Conservation (phyloP, 139 green algal genomes). For the Chlamydomonas eustigma region DNA sequence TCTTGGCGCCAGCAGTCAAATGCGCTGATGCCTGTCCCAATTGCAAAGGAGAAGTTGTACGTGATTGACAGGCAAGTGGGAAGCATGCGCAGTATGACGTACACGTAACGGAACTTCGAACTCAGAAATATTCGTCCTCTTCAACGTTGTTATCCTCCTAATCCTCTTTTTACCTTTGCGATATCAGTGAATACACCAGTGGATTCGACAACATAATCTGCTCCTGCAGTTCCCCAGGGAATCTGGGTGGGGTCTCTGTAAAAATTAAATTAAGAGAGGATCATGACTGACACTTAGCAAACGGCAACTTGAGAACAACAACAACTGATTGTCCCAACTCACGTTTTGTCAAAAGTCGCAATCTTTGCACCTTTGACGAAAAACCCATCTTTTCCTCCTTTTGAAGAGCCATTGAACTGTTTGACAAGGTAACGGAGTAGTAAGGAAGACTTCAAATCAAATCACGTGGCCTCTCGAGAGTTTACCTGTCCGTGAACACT, state of each 20-base stretch:
- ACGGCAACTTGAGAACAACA: not conserved
- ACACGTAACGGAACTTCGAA: no score
- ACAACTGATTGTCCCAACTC: conserved; percentile 13
- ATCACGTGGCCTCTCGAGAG: not conserved
- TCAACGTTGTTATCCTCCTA: no score
- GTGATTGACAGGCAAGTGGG: not conserved
- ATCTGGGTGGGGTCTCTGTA: conserved; percentile 80
- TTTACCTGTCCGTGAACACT: conserved; percentile 58
- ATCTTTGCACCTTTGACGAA: conserved; percentile 69
- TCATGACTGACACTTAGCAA: no score
- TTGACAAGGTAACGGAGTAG: not conserved
- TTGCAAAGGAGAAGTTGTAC: not conserved
- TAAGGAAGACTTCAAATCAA: not conserved
- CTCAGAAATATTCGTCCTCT: no score
- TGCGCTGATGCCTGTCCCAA: conserved; percentile 56
- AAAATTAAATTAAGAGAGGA: no score
- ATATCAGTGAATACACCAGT: conserved; percentile 93
- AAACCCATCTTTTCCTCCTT: conserved; percentile 42
- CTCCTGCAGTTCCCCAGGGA: conserved; percentile 71
- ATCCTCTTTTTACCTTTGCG: no score
- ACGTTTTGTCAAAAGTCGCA: conserved; percentile 64
- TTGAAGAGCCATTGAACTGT: not conserved
- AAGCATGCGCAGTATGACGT: not conserved
- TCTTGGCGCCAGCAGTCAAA: conserved; percentile 86
- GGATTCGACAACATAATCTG: conserved; percentile 85